Evolutionary conservation across 2,329 filamentous ascomycete genomes (phyloP), one percentile per base, ranked within the genome.

Genomic region (Gnomoniopsis smithogilvyi): DNA sequence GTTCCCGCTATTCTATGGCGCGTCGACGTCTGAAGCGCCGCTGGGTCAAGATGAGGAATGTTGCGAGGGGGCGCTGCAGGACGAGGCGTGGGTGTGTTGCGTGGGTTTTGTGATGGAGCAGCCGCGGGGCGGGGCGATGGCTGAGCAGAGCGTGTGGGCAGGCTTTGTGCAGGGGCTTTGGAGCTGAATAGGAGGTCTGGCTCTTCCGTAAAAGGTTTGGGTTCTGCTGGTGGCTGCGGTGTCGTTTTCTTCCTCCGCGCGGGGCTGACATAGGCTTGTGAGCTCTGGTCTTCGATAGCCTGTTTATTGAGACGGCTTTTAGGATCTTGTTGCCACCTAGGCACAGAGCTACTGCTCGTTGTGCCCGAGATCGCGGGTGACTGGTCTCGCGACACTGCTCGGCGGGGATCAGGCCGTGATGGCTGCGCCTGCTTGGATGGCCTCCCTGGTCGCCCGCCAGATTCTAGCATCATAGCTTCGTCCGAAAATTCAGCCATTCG

Each of bases 251-350:
- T 94, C 68, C 92, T 84, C 65, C 92, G 83, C 22, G 90, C 90
- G 51, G 92, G 91, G 70, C 93, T 97, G 58, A 97, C 82, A 71
- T 98, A 97, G 33, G 88, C 90, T 66, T 96, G 87, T 15, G 90
- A 83, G 51, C 84, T 87, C 70, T 96, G 88, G 63, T 96, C 89
- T 68, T 96, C 92, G 12, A 89, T 80, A 0, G 84, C 84, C 68
- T 92, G 83, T 64, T 89, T 87, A 61, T 82, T 90, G 14, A 96
- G 78, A 56, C 88, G 87, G 10, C 82, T 77, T 63, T 80, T 81
- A 11, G 81, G 79, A 64, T 84, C 82, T 59, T 85, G 82, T 60
- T 85, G 87, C 80, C 87, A 86, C 66, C 81, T 80, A 34, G 86
- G 84, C 12, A 75, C 74, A 24, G 80, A 74, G 45, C 74, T 73